Conservation (phyloP, 179 eudicot genomes). For the Carnegiea gigantea region DNA sequence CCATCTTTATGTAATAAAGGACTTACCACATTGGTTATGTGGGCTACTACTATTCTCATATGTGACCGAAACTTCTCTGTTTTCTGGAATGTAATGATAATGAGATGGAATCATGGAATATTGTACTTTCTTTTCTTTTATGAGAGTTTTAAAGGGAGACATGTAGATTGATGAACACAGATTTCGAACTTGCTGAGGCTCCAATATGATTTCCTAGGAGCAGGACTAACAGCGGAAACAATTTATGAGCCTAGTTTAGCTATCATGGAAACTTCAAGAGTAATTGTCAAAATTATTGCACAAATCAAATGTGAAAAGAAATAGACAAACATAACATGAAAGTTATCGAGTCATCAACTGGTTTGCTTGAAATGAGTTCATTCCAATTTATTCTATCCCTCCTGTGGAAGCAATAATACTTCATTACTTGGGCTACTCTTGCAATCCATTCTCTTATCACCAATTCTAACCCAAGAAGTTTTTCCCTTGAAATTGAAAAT, state of each 20-base stretch:
- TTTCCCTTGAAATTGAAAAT: neutral
- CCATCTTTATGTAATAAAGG: neutral
- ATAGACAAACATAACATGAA: neutral
- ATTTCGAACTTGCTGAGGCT: too few species aligned
- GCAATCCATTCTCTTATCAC: neutral
- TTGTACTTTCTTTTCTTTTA: too few species aligned
- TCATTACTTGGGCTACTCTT: slow-evolving; percentile 19
- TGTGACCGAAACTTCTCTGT: neutral
- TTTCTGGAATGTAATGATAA: neutral
- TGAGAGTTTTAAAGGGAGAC: too few species aligned
- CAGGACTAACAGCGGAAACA: too few species aligned
- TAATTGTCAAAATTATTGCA: neutral
- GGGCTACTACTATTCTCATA: neutral
- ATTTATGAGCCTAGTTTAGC: too few species aligned
- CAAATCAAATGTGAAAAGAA: neutral
- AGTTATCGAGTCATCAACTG: neutral
- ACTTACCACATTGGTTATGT: neutral
- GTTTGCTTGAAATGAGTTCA: slow-evolving; percentile 19
- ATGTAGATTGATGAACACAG: too few species aligned
- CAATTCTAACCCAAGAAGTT: neutral
- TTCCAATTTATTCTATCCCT: slow-evolving; percentile 14
- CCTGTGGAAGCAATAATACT: slow-evolving; percentile 26
- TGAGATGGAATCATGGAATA: neutral
- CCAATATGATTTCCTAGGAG: too few species aligned
- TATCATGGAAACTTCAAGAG: neutral